Evolutionary conservation across 768 basidiomycete genomes (phyloP), one percentile per base, ranked within the genome.

Genomic region (Agrocybe pediades): DNA sequence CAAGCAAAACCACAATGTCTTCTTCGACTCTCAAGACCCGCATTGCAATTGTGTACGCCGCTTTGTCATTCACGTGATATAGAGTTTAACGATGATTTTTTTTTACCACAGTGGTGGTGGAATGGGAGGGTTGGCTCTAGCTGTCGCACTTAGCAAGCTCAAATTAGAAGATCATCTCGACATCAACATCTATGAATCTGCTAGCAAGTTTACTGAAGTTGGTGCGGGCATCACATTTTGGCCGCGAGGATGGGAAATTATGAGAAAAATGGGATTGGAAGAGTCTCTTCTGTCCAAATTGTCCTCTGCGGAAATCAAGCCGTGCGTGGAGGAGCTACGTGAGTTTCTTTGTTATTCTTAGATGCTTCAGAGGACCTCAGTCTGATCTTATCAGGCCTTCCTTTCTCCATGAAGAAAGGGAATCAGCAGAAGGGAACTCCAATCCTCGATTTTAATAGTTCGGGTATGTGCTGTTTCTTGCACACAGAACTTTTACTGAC

Each of bases 221-320:
- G 80, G 78, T n/a, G 79, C 78, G 5, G 80, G 80, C 5, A 69
- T 81, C 27, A 72, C 71, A 4, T 57, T 80, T 0, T 79, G 68
- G 68, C 72, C 68, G 6, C 68, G 76, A 17, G 65, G 73, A 19
- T 74, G 75, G 74, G 71, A 76, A 33, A 67, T 78, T 5, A 55
- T 81, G 30, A 64, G 67, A 23, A 62, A 65, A 0, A 65, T 81
- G 11, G 79, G 74, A 1, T 46, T 83, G 23, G 69, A 68, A 30
- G 51, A 43, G 1, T 53, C 43, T 21, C 40, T 63, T 13, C 49
- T 42, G 1, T 50, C 41, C 21, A 47, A 46, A 9, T 49, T 59
- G 8, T 41, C 53, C 19, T 40, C 46, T 4, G 44, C 41, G 21
- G 30, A 56, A 29, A 36, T 21, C 15, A 8, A 39, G 7, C 51